phyloP scores from a whole-genome alignment of 2,329 filamentous ascomycete genomes.

The Cyphellophora attinorum region DNA sequence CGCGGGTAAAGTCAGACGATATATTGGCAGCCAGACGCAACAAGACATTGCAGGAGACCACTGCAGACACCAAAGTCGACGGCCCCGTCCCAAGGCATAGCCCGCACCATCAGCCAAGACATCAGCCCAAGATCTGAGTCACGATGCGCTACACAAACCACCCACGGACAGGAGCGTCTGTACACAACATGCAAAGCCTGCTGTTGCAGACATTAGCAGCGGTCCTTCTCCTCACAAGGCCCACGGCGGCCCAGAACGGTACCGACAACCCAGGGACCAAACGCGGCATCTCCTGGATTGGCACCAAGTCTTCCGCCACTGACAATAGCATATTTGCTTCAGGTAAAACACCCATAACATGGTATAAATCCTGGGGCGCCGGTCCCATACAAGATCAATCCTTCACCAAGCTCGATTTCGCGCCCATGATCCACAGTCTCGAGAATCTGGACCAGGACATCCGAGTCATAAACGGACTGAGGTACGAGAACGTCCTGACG shows the following conservation, averaged over 20 bases:
- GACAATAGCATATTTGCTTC: conserved; percentile 60
- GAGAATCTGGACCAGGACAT: conserved; percentile 38
- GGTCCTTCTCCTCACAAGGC: not conserved
- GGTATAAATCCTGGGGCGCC: conserved; percentile 75
- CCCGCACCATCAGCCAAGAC: no score
- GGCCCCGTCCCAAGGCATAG: no score
- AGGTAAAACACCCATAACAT: conserved; percentile 52
- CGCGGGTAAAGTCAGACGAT: no score
- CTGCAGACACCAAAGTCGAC: no score
- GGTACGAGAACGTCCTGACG: conserved; percentile 47
- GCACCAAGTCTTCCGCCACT: conserved; percentile 41
- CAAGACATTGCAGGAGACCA: no score
- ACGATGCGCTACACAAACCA: no score
- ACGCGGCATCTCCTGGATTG: conserved; percentile 63
- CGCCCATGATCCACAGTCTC: conserved; percentile 64
- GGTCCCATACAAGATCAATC: conserved; percentile 38
- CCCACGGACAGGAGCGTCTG: no score
- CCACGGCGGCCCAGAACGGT: conserved; percentile 16
- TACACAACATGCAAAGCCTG: no score
- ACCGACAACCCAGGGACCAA: conserved; percentile 34
- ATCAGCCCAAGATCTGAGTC: no score
- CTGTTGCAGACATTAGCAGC: no score
- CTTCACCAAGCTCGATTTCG: conserved; percentile 54
- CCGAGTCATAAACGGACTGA: conserved; percentile 43
- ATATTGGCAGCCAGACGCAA: no score